phyloP scores from a whole-genome alignment of 78 protist genomes.

The Emiliania huxleyi region DNA sequence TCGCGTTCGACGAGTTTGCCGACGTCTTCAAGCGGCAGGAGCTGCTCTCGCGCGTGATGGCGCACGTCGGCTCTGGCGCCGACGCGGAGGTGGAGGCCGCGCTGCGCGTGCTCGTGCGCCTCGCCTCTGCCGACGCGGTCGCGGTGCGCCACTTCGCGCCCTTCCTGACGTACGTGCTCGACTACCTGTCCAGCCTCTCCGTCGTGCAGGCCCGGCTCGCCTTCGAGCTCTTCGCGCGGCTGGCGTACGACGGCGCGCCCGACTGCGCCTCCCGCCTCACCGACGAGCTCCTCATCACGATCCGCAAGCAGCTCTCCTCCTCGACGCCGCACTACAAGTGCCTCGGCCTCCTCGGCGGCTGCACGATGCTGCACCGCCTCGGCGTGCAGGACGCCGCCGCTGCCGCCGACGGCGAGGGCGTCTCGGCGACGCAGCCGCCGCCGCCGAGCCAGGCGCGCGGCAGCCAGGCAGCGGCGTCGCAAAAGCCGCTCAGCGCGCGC shows the following conservation, averaged over 20 bases:
- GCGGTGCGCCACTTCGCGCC: not conserved
- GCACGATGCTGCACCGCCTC: not conserved
- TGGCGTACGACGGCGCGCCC: not conserved
- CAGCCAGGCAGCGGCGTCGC: not conserved
- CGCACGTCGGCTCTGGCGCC: not conserved
- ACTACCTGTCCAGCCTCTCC: not conserved
- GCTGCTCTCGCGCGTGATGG: not conserved
- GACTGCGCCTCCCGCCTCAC: not conserved
- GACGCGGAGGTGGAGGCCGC: not conserved
- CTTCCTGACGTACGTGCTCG: not conserved
- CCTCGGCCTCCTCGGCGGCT: not conserved
- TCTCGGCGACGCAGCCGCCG: not conserved
- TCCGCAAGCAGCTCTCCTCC: not conserved
- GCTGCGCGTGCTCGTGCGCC: not conserved
- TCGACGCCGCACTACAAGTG: not conserved
- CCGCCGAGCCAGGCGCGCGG: not conserved
- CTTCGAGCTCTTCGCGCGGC: not conserved
- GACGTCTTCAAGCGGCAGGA: not conserved
- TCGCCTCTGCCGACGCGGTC: not conserved
- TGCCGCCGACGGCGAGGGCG: not conserved
- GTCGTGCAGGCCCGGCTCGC: not conserved
- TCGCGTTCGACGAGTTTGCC: not conserved
- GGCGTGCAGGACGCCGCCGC: not conserved
- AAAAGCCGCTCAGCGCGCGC: not conserved
- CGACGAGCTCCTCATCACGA: not conserved